phyloP scores from a whole-genome alignment of 2,329 filamentous ascomycete genomes.

The Achaetomium macrosporum region DNA sequence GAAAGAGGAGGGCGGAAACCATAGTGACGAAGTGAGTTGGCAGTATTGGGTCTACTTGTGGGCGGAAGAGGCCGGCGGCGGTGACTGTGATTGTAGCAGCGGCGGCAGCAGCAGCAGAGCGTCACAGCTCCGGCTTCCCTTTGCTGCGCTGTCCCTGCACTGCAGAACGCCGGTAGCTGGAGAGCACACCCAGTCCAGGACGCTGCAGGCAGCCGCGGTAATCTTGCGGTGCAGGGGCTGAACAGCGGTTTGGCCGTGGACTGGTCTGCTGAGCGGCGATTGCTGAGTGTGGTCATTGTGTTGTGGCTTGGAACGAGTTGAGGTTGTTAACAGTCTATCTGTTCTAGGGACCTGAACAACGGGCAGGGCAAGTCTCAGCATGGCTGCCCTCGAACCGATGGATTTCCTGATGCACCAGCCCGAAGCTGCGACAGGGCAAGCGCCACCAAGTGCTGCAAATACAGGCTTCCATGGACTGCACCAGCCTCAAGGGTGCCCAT shows the following conservation, averaged over 20 bases:
- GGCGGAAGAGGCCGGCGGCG: too few species aligned
- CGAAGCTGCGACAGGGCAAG: slow-evolving; percentile 6
- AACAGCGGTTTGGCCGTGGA: not conserved
- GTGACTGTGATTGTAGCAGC: too few species aligned
- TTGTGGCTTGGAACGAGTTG: not conserved
- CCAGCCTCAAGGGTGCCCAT: slow-evolving; percentile 17
- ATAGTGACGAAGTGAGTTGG: too few species aligned
- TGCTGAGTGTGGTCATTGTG: too few species aligned
- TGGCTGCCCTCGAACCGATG: slow-evolving; percentile 29
- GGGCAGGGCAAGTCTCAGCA: not conserved
- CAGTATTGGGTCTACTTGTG: too few species aligned
- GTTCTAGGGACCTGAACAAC: not conserved
- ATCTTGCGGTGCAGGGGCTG: not conserved
- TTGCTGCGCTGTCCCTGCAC: too few species aligned
- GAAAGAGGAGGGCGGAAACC: too few species aligned
- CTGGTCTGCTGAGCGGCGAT: not conserved
- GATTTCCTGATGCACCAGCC: slow-evolving; percentile 29
- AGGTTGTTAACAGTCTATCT: not conserved
- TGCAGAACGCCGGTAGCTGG: too few species aligned
- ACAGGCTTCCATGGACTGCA: slow-evolving; percentile 14
- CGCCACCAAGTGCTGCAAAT: not conserved
- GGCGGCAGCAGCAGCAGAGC: too few species aligned
- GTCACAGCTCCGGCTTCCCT: too few species aligned
- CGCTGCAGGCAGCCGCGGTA: slow-evolving; percentile 1
- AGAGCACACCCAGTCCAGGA: not conserved